phyloP scores from a whole-genome alignment of 768 basidiomycete species.

The Lentinula edodes region DNA sequence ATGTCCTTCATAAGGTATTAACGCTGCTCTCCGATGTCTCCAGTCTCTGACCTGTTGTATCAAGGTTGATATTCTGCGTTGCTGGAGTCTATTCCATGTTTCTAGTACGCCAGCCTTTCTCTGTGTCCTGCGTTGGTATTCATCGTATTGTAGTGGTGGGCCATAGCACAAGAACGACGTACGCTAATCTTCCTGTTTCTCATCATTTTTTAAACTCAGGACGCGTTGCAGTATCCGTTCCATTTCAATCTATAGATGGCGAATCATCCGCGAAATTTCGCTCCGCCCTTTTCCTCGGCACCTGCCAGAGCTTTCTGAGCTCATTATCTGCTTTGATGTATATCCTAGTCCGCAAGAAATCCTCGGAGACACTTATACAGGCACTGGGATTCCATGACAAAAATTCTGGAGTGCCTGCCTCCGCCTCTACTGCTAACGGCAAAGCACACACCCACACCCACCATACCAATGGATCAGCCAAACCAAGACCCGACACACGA shows the following conservation, averaged over 20 bases:
- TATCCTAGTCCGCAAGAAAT: constrained; percentile 56
- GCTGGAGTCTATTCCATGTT: constrained; percentile 92
- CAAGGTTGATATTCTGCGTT: constrained; percentile 70
- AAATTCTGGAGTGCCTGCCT: constrained; percentile 16
- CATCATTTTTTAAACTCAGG: constrained; percentile 2
- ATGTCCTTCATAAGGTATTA: constrained; percentile 18
- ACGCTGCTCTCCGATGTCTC: neutral
- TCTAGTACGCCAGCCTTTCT: constrained; percentile 44
- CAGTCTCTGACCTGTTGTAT: constrained; percentile 1
- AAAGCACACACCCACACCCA: constrained; percentile 15
- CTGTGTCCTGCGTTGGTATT: neutral
- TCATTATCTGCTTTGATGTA: constrained; percentile 74
- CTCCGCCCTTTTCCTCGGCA: constrained; percentile 80
- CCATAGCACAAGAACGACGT: constrained; percentile 93
- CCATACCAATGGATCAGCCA: constrained; percentile 26
- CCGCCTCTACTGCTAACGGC: constrained; percentile 10
- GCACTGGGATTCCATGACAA: constrained; percentile 52
- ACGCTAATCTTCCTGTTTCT: constrained; percentile 18
- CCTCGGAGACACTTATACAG: constrained; percentile 45
- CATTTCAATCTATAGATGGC: constrained; percentile 69
- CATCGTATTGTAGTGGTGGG: constrained; percentile 60
- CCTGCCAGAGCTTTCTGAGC: constrained; percentile 77
- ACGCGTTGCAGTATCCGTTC: constrained; percentile 62
- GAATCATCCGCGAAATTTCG: constrained; percentile 67
- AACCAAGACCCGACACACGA: constrained; percentile 27